Percentiles rank a stretch among this genome's conserved stretches.
Evolutionary conservation across 1,284 basidiomycete species (phyloP).

Genomic region (Naganishia sp.): DNA sequence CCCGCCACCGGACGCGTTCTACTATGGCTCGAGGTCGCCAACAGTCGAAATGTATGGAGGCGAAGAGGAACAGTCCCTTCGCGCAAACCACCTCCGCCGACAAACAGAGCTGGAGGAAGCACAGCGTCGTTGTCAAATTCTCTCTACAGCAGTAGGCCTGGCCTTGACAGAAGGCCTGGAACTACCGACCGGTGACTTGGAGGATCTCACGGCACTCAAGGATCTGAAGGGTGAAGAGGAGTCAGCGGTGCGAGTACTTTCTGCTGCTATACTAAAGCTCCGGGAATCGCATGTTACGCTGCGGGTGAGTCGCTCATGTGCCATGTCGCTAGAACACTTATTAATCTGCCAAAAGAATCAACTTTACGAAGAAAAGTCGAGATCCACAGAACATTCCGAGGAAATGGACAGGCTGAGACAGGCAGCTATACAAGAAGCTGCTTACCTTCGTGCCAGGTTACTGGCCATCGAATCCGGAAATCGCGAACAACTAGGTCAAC

Average conservation of each 20-base stretch:
- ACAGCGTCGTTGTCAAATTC: slow-evolving; percentile 53
- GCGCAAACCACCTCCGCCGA: slow-evolving; percentile 59
- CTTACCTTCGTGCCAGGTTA: slow-evolving; percentile 93
- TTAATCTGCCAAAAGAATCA: slow-evolving; percentile 42
- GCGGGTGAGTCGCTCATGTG: slow-evolving; percentile 63
- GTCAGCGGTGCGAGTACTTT: not conserved
- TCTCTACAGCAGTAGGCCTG: not conserved
- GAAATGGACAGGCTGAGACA: slow-evolving; percentile 78
- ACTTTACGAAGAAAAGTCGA: slow-evolving; percentile 35
- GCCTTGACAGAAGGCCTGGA: slow-evolving; percentile 13
- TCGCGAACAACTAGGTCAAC: slow-evolving; percentile 64
- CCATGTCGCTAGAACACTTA: slow-evolving; percentile 12
- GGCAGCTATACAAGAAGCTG: slow-evolving; percentile 88
- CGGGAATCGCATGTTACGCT: slow-evolving; percentile 87
- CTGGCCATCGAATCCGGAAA: slow-evolving; percentile 76
- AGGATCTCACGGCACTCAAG: slow-evolving; percentile 52
- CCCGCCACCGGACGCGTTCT: slow-evolving; percentile 62
- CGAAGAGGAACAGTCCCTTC: slow-evolving; percentile 12
- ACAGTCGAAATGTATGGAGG: slow-evolving; percentile 58
- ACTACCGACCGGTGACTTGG: slow-evolving; percentile 57
- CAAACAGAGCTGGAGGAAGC: slow-evolving; percentile 77
- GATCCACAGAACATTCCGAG: slow-evolving; percentile 71
- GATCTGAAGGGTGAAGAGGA: slow-evolving; percentile 39
- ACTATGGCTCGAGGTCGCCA: slow-evolving; percentile 62
- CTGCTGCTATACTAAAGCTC: slow-evolving; percentile 63